Evolutionary conservation across 305 asterid genomes (phyloP).

Genomic region (Fraxinus sp.): DNA sequence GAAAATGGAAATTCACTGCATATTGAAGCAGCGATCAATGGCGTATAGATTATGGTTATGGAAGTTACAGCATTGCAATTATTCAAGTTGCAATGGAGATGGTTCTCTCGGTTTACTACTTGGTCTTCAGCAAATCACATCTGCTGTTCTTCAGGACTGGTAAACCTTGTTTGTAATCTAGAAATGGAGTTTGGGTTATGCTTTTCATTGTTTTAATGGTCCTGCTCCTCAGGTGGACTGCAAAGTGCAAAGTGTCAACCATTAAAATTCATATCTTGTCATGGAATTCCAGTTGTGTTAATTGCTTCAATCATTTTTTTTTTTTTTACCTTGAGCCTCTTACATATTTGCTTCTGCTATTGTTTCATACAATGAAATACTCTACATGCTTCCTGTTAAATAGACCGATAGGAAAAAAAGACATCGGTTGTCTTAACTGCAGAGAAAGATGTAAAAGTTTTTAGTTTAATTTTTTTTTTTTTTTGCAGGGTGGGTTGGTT

Average conservation of each 20-base stretch:
- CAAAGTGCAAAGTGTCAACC: slow-evolving; percentile 19
- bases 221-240: slow-evolving; percentile 24
- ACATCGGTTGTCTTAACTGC: no score
- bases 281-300: slow-evolving; percentile 33
- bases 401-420: no score
- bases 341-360: slow-evolving; percentile 19
- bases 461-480: no score
- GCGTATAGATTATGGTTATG: slow-evolving; percentile 37
- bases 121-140: neutral
- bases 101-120: slow-evolving; percentile 6
- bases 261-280: slow-evolving; percentile 29
- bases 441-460: no score
- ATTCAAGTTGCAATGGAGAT: slow-evolving; percentile 12
- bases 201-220: slow-evolving; percentile 16
- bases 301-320: slow-evolving; percentile 23
- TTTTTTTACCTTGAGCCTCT: neutral
- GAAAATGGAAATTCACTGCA: slow-evolving; percentile 56
- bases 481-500: neutral
- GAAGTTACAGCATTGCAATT: neutral
- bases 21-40: slow-evolving; percentile 69
- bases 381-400: neutral
- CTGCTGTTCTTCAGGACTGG: slow-evolving; percentile 21
- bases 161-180: slow-evolving; percentile 39
- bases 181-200: slow-evolving; percentile 27
- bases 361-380: neutral